Evolutionary conservation across 768 basidiomycete species (phyloP).

Genomic region (Artomyces pyxidatus): DNA sequence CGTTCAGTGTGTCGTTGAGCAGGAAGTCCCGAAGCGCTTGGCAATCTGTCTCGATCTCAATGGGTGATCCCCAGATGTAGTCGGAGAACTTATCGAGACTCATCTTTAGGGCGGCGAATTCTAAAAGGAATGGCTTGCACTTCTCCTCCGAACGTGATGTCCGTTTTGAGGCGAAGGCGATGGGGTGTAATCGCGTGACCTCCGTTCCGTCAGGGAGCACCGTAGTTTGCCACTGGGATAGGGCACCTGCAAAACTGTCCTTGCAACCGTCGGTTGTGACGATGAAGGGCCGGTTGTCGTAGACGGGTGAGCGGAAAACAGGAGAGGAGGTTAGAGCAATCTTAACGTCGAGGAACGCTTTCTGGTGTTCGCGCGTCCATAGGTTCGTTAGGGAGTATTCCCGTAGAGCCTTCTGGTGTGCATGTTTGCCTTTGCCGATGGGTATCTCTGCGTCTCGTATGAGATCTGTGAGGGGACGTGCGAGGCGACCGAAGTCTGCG

Average conservation of each 20-base stretch:
- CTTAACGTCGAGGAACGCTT: constrained; percentile 26
- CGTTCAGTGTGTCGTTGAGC: constrained; percentile 19
- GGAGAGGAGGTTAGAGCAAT: constrained; percentile 24
- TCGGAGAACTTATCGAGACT: constrained; percentile 16
- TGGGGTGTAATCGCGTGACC: constrained; percentile 19
- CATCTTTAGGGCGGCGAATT: constrained; percentile 31
- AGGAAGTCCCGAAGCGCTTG: constrained; percentile 27
- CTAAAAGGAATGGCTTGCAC: constrained; percentile 26
- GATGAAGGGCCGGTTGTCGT: constrained; percentile 29
- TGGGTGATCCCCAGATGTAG: constrained; percentile 18
- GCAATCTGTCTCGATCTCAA: constrained; percentile 31
- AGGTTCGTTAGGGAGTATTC: constrained; percentile 9
- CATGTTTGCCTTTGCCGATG: constrained; percentile 13
- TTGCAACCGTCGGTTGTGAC: constrained; percentile 28
- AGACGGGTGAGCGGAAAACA: constrained; percentile 23
- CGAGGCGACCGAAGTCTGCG: constrained; percentile 26
- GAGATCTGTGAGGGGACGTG: constrained; percentile 26
- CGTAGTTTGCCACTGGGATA: constrained; percentile 20
- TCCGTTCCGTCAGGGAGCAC: constrained; percentile 16
- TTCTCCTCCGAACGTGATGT: constrained; percentile 24
- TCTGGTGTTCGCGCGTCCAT: constrained; percentile 19
- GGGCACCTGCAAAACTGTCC: constrained; percentile 25
- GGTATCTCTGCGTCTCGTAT: constrained; percentile 17
- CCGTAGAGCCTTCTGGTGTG: constrained; percentile 21
- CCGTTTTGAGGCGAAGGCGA: constrained; percentile 28